Evolutionary conservation across 129 eudicot species (phyloP), one percentile per base, ranked within the genome.

Genomic region (Flaveria sonorensis): DNA sequence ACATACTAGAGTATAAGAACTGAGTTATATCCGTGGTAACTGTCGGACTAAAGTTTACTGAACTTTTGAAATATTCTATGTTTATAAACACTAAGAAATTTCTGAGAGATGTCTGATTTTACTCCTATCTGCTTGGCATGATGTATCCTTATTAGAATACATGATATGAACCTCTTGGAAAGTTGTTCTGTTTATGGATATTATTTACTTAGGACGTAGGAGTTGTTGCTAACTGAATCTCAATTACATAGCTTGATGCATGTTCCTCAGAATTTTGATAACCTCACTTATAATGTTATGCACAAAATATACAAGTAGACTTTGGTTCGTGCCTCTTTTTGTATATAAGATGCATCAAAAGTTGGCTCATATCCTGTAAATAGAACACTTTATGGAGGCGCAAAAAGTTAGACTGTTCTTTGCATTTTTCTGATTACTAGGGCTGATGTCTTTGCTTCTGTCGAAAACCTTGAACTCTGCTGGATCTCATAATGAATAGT

Each of bases 221-320:
- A 30, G 36, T 30, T 30, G 36, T 30, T 30, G 36, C 36, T 3
- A 30, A 30, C 36, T 30, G 36, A 30, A 30, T 30, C 36, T 5
- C 36, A 30, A 30, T 30, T 30, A 30, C 32, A 10, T 63, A 21
- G 32, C 32, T n/a, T 30, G 51, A 75, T 75, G 79, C 72, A 76
- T 76, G 18, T 18, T 59, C 19, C 13, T 60, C 39, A 18, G 28
- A 55, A 9, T 55, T 19, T 55, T 24, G 39, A 56, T 56, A 19
- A 56, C 11, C 63, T 7, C 30, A 56, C 14, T 20, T 20, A 18
- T 8, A 18, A 20, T 30, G 69, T 16, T 32, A 15, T 40, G 46
- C 48, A 36, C 50, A 63, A 30, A 47, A 61, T 62, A 62, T 47
- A n/a, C 51, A 20, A 19, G 32, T 76, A 50, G 72, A 76, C 40